phyloP scores from a whole-genome alignment of 78 protist species.

The Protostelium mycophagum region DNA sequence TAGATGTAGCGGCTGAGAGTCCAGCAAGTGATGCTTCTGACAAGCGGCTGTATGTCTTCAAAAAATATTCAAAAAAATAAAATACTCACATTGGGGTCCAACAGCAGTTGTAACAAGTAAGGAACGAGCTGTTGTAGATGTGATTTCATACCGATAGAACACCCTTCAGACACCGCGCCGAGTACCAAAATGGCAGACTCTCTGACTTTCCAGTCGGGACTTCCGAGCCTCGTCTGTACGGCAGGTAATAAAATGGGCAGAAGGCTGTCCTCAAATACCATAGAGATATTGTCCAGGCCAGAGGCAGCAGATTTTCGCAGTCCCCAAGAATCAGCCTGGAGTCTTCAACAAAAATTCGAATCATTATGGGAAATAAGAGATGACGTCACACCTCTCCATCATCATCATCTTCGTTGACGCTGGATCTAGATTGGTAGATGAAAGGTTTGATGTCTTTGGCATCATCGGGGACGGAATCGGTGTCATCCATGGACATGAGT shows the following conservation, averaged over 20 bases:
- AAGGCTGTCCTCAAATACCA: constrained; percentile 25
- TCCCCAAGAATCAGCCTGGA: constrained; percentile 58
- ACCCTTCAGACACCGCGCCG: constrained; percentile 75
- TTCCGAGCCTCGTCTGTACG: constrained; percentile 25
- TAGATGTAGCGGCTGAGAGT: constrained; percentile 65
- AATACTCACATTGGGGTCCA: constrained; percentile 32
- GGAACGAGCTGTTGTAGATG: constrained; percentile 51
- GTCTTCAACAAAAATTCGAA: background rate
- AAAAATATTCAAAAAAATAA: background rate
- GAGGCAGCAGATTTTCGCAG: constrained; percentile 81
- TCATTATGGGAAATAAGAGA: background rate
- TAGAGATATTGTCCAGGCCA: constrained; percentile 67
- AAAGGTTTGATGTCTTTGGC: constrained; percentile 64
- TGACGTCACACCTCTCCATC: constrained; percentile 39
- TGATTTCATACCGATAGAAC: constrained; percentile 38
- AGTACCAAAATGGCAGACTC: constrained; percentile 77
- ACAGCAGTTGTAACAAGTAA: constrained; percentile 39
- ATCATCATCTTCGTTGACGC: constrained; percentile 39
- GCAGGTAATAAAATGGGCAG: constrained; percentile 63
- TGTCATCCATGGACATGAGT: constrained; percentile 27
- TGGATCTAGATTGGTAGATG: background rate
- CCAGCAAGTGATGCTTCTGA: constrained; percentile 86
- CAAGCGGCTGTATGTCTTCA: constrained; percentile 27
- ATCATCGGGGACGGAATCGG: constrained; percentile 44
- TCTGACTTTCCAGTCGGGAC: constrained; percentile 21